A percentile compares a stretch with the other conserved stretches of the same genome.
phyloP scores from a whole-genome alignment of 2,329 filamentous ascomycete genomes.

The Scleromitrula shiraiana region DNA sequence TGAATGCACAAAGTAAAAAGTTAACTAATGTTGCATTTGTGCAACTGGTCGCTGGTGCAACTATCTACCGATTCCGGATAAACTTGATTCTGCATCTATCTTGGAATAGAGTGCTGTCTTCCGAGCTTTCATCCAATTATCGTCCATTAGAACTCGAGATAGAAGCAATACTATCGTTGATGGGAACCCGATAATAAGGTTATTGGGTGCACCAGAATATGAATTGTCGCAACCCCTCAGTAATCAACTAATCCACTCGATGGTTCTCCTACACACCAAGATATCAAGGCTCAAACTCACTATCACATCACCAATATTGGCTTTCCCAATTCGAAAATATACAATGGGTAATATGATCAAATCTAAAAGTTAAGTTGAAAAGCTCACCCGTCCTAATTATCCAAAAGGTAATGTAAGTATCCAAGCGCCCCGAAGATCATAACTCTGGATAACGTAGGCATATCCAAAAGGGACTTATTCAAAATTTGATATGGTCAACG shows the following conservation, averaged over 20 bases:
- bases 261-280: not conserved
- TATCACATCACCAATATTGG: not conserved
- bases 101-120: too few species aligned
- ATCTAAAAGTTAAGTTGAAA: too few species aligned
- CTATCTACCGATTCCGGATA: not conserved
- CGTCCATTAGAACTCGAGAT: not conserved
- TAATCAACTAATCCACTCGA: not conserved
- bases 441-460: too few species aligned
- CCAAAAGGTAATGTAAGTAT: too few species aligned
- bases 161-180: not conserved
- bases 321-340: too few species aligned
- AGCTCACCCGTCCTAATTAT: too few species aligned
- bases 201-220: not conserved
- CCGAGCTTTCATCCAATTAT: slow-evolving; percentile 4
- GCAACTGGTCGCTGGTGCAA: not conserved
- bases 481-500: too few species aligned
- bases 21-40: not conserved
- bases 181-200: not conserved
- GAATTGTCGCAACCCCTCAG: slow-evolving; percentile 3
- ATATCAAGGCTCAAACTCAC: not conserved
- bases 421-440: too few species aligned
- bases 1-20: not conserved
- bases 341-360: too few species aligned
- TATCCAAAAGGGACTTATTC: too few species aligned
- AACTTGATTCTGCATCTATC: not conserved